These are phyloP conservation scores for Phytophthora ohioensis DNA, from an alignment of 352 stramenopile species.

Conservation along the genomic window DNA sequence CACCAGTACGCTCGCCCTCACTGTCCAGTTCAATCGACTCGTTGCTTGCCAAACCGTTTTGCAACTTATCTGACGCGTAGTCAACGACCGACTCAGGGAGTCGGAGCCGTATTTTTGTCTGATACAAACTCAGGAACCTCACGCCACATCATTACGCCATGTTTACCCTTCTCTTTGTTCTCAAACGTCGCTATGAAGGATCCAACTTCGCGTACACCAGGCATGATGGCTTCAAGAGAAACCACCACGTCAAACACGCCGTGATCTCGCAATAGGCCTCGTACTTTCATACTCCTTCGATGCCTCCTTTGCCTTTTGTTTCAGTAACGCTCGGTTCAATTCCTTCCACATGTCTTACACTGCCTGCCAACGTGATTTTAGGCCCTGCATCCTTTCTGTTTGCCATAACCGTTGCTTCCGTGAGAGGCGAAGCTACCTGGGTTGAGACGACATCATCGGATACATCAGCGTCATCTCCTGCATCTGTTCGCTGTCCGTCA, in stretches of 20 bases:
- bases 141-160: background rate
- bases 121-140: background rate
- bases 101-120: background rate
- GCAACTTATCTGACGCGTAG: background rate
- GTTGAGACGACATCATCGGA: too few relatives aligned
- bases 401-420: background rate
- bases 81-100: background rate
- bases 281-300: slow-evolving; percentile 13
- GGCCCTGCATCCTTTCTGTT: background rate
- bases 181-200: background rate
- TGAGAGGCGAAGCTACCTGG: too few relatives aligned
- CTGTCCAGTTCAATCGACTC: background rate
- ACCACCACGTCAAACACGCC: background rate
- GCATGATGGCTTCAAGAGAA: background rate
- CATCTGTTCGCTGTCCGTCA: too few relatives aligned
- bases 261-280: slow-evolving; percentile 3
- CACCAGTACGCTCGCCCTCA: background rate
- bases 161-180: background rate
- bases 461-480: too few relatives aligned
- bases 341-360: background rate
- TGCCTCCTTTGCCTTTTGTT: background rate
- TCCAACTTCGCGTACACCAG: background rate
- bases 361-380: background rate
- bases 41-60: background rate
- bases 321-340: background rate